Conservation (phyloP, 2,329 filamentous ascomycete species). For the Aspergillus tamarii region DNA sequence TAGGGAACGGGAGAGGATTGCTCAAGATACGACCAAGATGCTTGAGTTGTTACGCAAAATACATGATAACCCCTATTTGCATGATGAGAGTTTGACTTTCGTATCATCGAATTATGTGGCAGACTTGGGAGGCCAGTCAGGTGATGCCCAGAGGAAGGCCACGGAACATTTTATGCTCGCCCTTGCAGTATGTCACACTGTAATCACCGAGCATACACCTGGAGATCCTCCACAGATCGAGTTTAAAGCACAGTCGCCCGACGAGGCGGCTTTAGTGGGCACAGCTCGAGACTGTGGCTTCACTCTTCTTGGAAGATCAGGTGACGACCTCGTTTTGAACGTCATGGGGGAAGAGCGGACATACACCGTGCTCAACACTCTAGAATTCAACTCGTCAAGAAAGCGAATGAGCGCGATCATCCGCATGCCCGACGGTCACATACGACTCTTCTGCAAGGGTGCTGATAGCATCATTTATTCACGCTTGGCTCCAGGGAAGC, state of each 20-base stretch:
- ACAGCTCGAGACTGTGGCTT: slow-evolving; percentile 96
- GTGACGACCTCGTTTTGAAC: slow-evolving; percentile 82
- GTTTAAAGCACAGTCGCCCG: slow-evolving; percentile 96
- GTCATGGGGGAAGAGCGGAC: slow-evolving; percentile 82
- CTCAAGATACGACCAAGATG: slow-evolving; percentile 72
- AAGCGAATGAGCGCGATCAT: slow-evolving; percentile 99
- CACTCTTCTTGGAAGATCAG: slow-evolving; percentile 79
- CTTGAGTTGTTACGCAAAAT: slow-evolving; percentile 72
- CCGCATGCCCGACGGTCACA: slow-evolving; percentile 86
- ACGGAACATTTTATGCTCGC: slow-evolving; percentile 93
- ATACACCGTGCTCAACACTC: slow-evolving; percentile 87
- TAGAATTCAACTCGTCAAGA: slow-evolving; percentile 95
- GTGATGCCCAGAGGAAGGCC: slow-evolving; percentile 73
- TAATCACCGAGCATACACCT: slow-evolving; percentile 85
- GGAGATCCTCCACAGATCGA: slow-evolving; percentile 90
- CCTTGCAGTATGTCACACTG: slow-evolving; percentile 92
- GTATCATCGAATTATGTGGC: slow-evolving; percentile 86
- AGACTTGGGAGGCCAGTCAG: slow-evolving; percentile 78
- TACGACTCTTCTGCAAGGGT: slow-evolving; percentile 94
- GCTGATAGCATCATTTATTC: slow-evolving; percentile 98
- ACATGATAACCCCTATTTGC: slow-evolving; percentile 87
- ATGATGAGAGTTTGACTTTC: slow-evolving; percentile 89
- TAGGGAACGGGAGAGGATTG: slow-evolving; percentile 76
- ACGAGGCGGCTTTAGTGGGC: slow-evolving; percentile 90
- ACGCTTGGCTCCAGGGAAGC: slow-evolving; percentile 80